Conservation (phyloP, 208 protist genomes). For the Acanthamoeba quina region DNA sequence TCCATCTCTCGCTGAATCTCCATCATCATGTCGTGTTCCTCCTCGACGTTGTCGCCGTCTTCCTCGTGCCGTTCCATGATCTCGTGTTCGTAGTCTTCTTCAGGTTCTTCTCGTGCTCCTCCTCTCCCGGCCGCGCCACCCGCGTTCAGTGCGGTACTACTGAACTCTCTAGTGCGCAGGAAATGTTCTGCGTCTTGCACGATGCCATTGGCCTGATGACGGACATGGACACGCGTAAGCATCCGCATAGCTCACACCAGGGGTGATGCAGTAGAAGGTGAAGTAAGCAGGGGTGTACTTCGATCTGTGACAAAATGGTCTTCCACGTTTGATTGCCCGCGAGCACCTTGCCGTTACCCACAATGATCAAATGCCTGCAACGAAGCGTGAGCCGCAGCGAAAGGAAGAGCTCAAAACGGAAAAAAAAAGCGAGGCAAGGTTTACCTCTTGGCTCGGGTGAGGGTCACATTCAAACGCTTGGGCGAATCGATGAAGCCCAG, state of each 20-base stretch:
- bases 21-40: conserved; percentile 22
- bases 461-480: conserved; percentile 88
- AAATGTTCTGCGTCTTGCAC: conserved; percentile 58
- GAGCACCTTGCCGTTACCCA: conserved; percentile 78
- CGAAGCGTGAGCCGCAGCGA: not conserved
- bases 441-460: conserved; percentile 85
- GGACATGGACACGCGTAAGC: not conserved
- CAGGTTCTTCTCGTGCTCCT: not conserved
- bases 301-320: conserved; percentile 67
- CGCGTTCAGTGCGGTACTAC: not conserved
- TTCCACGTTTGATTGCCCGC: conserved; percentile 75
- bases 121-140: not conserved
- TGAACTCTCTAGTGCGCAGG: not conserved
- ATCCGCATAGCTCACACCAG: not conserved
- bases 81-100: not conserved
- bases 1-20: conserved; percentile 37
- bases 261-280: too few relatives aligned
- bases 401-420: too few relatives aligned
- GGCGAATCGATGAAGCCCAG: conserved; percentile 88
- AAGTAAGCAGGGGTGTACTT: not conserved
- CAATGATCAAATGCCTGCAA: conserved; percentile 81
- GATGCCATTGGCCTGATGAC: not conserved
- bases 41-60: not conserved
- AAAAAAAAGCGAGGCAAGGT: not conserved
- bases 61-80: not conserved